Evolutionary conservation across 371 early-diverging fungal species (phyloP).

Genomic region (Antonospora locustae): DNA sequence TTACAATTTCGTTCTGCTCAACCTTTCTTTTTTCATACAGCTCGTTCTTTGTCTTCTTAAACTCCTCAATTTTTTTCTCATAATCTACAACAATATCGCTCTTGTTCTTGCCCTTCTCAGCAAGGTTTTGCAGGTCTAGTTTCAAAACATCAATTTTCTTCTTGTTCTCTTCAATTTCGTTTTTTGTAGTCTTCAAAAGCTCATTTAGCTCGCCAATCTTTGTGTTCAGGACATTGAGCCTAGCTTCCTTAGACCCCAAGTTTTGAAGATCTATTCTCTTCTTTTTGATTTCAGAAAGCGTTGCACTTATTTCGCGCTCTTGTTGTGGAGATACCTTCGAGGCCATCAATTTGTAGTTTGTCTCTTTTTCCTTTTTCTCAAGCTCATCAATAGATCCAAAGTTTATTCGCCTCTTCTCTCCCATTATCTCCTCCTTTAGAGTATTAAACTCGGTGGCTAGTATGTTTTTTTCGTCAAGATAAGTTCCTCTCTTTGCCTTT

Average conservation of each 20-base stretch:
- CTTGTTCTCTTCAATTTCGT: neutral
- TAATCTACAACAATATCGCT: neutral
- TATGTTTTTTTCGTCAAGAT: neutral
- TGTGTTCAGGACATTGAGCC: neutral
- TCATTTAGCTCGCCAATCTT: neutral
- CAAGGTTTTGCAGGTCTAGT: neutral
- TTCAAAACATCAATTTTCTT: neutral
- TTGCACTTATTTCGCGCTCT: neutral
- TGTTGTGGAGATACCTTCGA: slow-evolving; percentile 1
- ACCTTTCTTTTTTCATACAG: slow-evolving; percentile 13
- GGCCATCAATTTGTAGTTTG: neutral
- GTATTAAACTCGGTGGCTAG: neutral
- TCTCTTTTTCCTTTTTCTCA: neutral
- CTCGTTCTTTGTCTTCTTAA: neutral
- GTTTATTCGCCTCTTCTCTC: neutral
- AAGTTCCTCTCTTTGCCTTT: neutral
- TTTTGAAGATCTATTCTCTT: neutral
- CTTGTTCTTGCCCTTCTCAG: neutral
- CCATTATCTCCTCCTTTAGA: neutral
- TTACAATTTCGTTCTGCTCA: slow-evolving; percentile 26
- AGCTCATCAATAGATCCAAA: neutral
- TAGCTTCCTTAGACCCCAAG: neutral
- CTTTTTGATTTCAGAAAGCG: neutral
- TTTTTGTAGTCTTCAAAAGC: neutral
- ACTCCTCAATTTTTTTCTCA: neutral